A percentile compares a stretch with the other conserved stretches of the same genome.
phyloP scores from a whole-genome alignment of 2,329 filamentous ascomycete species.

The Bretziella fagacearum region DNA sequence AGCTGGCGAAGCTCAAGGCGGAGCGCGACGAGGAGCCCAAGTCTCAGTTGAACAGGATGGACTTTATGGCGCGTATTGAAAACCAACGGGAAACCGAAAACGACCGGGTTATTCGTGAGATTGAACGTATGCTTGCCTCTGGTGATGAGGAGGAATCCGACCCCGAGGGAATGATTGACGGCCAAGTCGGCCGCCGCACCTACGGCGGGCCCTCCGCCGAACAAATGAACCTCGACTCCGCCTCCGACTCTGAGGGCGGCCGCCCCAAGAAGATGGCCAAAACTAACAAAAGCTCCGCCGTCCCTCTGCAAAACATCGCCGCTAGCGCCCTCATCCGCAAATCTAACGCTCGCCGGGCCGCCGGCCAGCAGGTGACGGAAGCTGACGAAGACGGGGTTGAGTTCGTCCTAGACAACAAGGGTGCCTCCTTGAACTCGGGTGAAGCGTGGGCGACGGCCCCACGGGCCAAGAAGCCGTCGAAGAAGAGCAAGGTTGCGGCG shows the following conservation, averaged over 20 bases:
- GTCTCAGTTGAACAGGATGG: constrained; percentile 63
- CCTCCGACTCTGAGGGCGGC: constrained; percentile 18
- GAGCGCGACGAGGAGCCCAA: constrained; percentile 35
- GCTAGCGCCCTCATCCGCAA: constrained; percentile 11
- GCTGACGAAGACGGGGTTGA: constrained; percentile 17
- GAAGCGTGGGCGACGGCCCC: constrained; percentile 11
- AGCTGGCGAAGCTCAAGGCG: constrained; percentile 26
- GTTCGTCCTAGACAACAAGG: constrained; percentile 16
- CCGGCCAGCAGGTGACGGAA: constrained; percentile 16
- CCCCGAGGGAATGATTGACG: constrained; percentile 29
- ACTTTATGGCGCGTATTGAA: constrained; percentile 88
- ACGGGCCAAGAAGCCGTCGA: constrained; percentile 20
- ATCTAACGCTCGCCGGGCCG: constrained; percentile 16
- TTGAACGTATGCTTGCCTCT: constrained; percentile 56
- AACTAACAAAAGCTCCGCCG: constrained; percentile 3
- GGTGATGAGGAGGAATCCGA: constrained; percentile 37
- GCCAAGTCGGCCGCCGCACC: constrained; percentile 44
- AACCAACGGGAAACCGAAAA: constrained; percentile 62
- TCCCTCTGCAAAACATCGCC: neutral
- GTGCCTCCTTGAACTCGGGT: constrained; percentile 6
- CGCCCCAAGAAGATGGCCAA: constrained; percentile 16
- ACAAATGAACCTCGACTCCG: constrained; percentile 16
- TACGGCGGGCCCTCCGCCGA: constrained; percentile 26
- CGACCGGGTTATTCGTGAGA: constrained; percentile 53
- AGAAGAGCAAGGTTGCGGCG: constrained; percentile 17